Conservation (phyloP, 1,284 basidiomycete genomes). For the Peniophora sp. region DNA sequence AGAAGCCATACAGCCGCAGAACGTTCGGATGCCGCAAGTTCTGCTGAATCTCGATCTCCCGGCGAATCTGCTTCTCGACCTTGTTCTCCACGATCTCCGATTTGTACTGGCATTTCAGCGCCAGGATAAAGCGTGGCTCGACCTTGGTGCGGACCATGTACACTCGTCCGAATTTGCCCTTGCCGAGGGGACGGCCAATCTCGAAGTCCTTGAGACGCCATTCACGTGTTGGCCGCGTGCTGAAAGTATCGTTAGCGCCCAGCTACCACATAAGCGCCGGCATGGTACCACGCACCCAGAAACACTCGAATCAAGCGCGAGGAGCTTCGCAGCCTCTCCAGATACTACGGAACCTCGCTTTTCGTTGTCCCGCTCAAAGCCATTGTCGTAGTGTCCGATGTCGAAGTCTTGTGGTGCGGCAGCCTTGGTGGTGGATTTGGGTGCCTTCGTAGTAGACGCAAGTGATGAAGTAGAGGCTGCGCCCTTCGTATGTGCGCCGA, state of each 20-base stretch:
- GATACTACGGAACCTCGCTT: slow-evolving; percentile 53
- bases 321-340: slow-evolving; percentile 65
- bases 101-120: slow-evolving; percentile 97
- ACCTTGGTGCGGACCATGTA: slow-evolving; percentile 95
- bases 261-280: slow-evolving; percentile 4
- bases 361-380: slow-evolving; percentile 74
- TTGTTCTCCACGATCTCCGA: slow-evolving; percentile 84
- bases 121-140: slow-evolving; percentile 88
- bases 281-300: slow-evolving; percentile 38
- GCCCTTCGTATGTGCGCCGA: slow-evolving; percentile 5
- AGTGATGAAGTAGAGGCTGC: slow-evolving; percentile 7
- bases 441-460: slow-evolving; percentile 1
- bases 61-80: slow-evolving; percentile 89
- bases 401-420: slow-evolving; percentile 33
- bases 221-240: slow-evolving; percentile 64
- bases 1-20: slow-evolving; percentile 91
- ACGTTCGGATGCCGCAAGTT: slow-evolving; percentile 96
- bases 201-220: slow-evolving; percentile 88
- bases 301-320: slow-evolving; percentile 73
- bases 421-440: slow-evolving; percentile 1
- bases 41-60: slow-evolving; percentile 99
- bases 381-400: slow-evolving; percentile 83
- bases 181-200: slow-evolving; percentile 92
- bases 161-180: slow-evolving; percentile 98
- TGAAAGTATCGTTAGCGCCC: slow-evolving; percentile 17